These are phyloP conservation scores for Ogataea pilisensis DNA, from an alignment of 805 yeast species.

Conservation along the genomic window DNA sequence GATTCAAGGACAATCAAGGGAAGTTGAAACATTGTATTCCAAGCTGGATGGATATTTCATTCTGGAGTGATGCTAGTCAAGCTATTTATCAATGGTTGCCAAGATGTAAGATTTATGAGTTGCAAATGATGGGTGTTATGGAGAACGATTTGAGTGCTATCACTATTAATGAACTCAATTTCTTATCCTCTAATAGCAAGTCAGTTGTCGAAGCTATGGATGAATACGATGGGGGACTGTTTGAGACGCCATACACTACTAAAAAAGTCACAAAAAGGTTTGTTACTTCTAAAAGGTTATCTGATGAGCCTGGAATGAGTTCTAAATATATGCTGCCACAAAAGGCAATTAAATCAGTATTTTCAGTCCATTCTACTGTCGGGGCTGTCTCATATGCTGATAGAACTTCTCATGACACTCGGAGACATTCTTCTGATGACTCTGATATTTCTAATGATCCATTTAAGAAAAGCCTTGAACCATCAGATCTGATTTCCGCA, in stretches of 20 bases:
- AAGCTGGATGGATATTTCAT: slow-evolving; percentile 92
- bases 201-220: slow-evolving; percentile 61
- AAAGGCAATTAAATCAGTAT: not conserved
- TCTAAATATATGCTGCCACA: slow-evolving; percentile 1
- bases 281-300: not conserved
- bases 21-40: slow-evolving; percentile 75
- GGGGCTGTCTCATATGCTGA: not conserved
- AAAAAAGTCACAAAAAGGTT: not conserved
- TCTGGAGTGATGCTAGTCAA: slow-evolving; percentile 63
- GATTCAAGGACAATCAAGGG: slow-evolving; percentile 55
- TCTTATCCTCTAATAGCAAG: slow-evolving; percentile 24
- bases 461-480: slow-evolving; percentile 16
- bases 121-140: slow-evolving; percentile 98
- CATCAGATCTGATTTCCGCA: slow-evolving; percentile 17
- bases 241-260: slow-evolving; percentile 22
- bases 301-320: not conserved
- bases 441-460: not conserved
- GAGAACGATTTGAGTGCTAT: slow-evolving; percentile 79
- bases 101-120: slow-evolving; percentile 85
- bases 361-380: not conserved
- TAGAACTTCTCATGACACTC: not conserved
- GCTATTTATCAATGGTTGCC: slow-evolving; percentile 77
- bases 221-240: slow-evolving; percentile 59
- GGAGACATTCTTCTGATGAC: not conserved
- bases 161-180: slow-evolving; percentile 55